phyloP scores from a whole-genome alignment of 352 stramenopile species.

The Globisporangium nodosum region DNA sequence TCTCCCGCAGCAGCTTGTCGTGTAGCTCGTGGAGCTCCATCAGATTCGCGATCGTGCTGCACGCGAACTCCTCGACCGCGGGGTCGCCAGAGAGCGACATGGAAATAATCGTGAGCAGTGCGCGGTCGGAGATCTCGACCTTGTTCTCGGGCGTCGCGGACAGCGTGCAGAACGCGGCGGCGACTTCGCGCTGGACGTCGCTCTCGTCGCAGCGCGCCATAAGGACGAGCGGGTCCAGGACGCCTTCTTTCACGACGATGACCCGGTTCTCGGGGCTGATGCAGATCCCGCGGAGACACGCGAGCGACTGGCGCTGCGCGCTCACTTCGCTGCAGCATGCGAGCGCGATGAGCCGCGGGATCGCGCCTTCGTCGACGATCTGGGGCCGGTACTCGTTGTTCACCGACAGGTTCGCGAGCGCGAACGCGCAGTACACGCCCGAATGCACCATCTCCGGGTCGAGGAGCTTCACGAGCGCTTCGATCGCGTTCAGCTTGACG shows the following conservation, averaged over 20 bases:
- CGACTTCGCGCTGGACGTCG: slow-evolving; percentile 90
- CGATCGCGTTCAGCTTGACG: slow-evolving; percentile 86
- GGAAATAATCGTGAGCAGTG: slow-evolving; percentile 94
- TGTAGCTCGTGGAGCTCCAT: slow-evolving; percentile 94
- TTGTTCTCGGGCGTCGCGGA: slow-evolving; percentile 96
- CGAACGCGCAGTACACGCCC: slow-evolving; percentile 91
- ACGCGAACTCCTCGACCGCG: slow-evolving; percentile 90
- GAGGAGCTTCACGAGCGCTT: slow-evolving; percentile 89
- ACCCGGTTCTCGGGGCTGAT: slow-evolving; percentile 89
- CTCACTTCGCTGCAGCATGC: slow-evolving; percentile 93
- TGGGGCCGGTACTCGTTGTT: slow-evolving; percentile 90
- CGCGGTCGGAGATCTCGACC: slow-evolving; percentile 91
- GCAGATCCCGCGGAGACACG: slow-evolving; percentile 91
- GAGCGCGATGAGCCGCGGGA: slow-evolving; percentile 91
- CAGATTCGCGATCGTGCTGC: slow-evolving; percentile 93
- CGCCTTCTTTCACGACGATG: slow-evolving; percentile 90
- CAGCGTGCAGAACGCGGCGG: slow-evolving; percentile 91
- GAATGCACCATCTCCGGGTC: slow-evolving; percentile 85
- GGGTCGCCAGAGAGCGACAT: slow-evolving; percentile 91
- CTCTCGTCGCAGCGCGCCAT: slow-evolving; percentile 92
- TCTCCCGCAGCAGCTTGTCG: slow-evolving; percentile 92
- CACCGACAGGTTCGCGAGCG: slow-evolving; percentile 92
- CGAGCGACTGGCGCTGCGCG: slow-evolving; percentile 90
- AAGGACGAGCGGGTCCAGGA: slow-evolving; percentile 94
- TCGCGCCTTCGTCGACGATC: slow-evolving; percentile 92